Conservation (phyloP, 1,284 basidiomycete species). For the Rhodotorula sp. region DNA sequence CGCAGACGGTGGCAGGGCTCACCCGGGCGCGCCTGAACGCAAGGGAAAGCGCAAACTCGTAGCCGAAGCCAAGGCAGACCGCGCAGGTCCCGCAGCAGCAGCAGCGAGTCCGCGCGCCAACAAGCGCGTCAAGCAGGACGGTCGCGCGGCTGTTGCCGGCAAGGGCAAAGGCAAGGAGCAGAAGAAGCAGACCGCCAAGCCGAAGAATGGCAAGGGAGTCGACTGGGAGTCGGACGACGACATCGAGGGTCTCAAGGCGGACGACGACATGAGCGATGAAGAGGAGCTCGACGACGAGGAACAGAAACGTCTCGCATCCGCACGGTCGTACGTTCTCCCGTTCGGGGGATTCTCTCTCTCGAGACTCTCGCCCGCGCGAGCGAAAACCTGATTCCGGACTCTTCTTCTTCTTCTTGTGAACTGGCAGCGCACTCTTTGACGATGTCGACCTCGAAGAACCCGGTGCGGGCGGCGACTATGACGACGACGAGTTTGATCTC, state of each 20-base stretch:
- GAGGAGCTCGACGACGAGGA: slow-evolving; percentile 21
- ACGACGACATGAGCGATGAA: slow-evolving; percentile 28
- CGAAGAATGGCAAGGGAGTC: slow-evolving; percentile 16
- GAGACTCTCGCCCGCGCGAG: not conserved
- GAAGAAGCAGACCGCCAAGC: not conserved
- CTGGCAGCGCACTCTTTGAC: slow-evolving; percentile 42
- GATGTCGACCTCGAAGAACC: slow-evolving; percentile 45
- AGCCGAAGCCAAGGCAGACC: slow-evolving; percentile 24
- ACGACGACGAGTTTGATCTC: slow-evolving; percentile 45
- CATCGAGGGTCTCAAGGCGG: slow-evolving; percentile 28
- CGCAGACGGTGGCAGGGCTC: slow-evolving; percentile 18
- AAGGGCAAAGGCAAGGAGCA: not conserved
- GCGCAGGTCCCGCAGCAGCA: not conserved
- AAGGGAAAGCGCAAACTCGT: slow-evolving; percentile 39
- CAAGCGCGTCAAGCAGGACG: not conserved
- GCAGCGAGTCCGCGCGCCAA: not conserved
- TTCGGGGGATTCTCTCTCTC: not conserved
- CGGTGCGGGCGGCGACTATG: slow-evolving; percentile 48
- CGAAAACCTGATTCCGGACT: not conserved
- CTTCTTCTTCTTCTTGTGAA: not conserved
- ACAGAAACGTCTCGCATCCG: slow-evolving; percentile 36
- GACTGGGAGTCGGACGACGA: slow-evolving; percentile 36
- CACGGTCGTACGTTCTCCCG: slow-evolving; percentile 36
- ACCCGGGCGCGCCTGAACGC: slow-evolving; percentile 30
- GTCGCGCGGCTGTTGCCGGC: not conserved